Percentiles rank a stretch among this genome's conserved stretches.
Conservation (phyloP, 2,329 filamentous ascomycete species). For the Teratosphaeria pseudoeucalypti region DNA sequence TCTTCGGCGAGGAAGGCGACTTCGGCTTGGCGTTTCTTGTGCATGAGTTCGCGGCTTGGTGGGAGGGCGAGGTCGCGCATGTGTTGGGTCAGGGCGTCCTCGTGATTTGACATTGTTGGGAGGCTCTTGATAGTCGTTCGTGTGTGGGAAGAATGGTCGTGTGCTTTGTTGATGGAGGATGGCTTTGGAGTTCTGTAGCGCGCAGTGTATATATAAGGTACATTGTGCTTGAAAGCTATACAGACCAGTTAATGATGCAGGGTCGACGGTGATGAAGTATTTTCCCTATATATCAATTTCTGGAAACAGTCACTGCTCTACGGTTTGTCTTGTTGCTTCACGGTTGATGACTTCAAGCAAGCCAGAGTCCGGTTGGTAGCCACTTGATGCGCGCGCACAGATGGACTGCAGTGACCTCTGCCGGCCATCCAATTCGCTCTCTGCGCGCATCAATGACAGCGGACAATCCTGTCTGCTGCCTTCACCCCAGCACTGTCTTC, state of each 20-base stretch:
- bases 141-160: background rate
- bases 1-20: background rate
- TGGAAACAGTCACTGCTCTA: background rate
- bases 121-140: background rate
- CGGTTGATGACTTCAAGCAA: background rate
- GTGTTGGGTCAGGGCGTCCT: background rate
- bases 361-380: background rate
- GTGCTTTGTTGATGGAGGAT: background rate
- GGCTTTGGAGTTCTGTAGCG: background rate
- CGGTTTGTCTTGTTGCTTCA: background rate
- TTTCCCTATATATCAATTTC: background rate
- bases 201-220: background rate
- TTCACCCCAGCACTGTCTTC: no score
- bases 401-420: no score
- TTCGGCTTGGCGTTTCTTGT: background rate
- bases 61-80: background rate
- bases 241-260: background rate
- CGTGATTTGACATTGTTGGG: background rate
- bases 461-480: no score
- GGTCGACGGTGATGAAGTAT: background rate
- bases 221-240: background rate
- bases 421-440: no score
- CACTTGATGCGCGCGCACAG: no score
- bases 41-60: background rate
- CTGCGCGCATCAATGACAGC: no score